Conservation (phyloP, 441 rosid genomes). For the Pelargonium myrrhifolium region DNA sequence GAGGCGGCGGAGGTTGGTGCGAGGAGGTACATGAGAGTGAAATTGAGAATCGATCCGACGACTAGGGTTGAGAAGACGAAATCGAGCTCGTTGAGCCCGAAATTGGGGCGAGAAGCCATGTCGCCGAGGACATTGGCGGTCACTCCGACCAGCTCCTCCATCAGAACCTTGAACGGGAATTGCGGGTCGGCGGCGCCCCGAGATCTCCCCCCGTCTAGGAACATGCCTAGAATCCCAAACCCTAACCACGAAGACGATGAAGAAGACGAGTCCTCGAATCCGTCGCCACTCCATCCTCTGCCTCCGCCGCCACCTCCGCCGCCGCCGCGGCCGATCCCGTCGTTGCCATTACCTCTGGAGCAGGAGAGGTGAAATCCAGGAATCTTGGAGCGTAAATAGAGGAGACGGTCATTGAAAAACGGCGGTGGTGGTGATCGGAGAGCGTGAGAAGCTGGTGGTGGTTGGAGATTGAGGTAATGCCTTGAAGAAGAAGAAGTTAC, state of each 20-base stretch:
- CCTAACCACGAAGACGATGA: constrained; percentile 21
- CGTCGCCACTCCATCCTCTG: constrained; percentile 22
- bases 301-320: constrained; percentile 26
- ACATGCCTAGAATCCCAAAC: constrained; percentile 46
- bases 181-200: constrained; percentile 92
- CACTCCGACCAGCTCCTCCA: constrained; percentile 91
- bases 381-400: no score
- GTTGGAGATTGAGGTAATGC: no score
- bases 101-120: constrained; percentile 95
- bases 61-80: constrained; percentile 85
- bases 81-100: constrained; percentile 87
- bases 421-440: no score
- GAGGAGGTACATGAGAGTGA: constrained; percentile 82
- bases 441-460: no score
- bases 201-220: constrained; percentile 70
- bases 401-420: no score
- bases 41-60: constrained; percentile 82
- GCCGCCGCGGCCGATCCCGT: constrained; percentile 15
- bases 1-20: constrained; percentile 60
- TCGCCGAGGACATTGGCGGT: constrained; percentile 81
- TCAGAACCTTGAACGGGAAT: constrained; percentile 84
- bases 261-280: constrained; percentile 23
- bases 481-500: no score
- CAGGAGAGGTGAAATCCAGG: neutral
- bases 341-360: neutral